Base-by-base conservation (phyloP, 352 stramenopile species). In the Phytophthora pseudosyringae region DNA sequence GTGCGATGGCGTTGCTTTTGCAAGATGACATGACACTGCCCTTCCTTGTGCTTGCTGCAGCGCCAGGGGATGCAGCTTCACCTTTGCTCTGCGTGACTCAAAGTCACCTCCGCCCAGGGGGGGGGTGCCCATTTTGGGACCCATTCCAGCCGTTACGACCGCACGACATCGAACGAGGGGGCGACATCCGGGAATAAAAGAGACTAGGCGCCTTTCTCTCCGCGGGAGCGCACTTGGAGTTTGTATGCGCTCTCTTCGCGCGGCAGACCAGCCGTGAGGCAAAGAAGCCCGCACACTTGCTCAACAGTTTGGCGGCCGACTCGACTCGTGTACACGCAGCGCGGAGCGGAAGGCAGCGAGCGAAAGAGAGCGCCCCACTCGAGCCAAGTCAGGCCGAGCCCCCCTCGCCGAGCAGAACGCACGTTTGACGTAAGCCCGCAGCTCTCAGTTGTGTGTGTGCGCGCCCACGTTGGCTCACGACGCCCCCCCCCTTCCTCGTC, bases 291-390 rank as follows among this genome's bases (percentile, higher is more conserved):
- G 49, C 44, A 54, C 56, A 62, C 57, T 72, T 72, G 59, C 59
- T 67, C 58, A 62, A 60, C 65, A 68, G 60, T 67, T 71, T 67
- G 50, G 64, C 48, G 46, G 39, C 55, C 58, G 64, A 64, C 52
- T 64, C 58, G 45, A 54, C 50, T 64, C 57, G 60, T 69, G 59
- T 59, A 69, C 59, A 70, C 56, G 51, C 21, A 21, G 21, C 67
- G 65, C 65, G 65, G 59, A 65, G 49, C 53, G 56, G 59, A 73
- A 65, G 61, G 56, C 61, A 74, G 59, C 32, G 26, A 62, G 49
- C 44, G 64, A 64, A 47, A 60, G 46, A 64, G 47, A 58, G 47
- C 46, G 53, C 31, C 28, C 40, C 40, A 46, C 40, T 46, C 40
- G 18, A 56, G 55, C 44, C 47, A 61, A 67, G 56, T 63, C 57